These are phyloP conservation scores for Fragaria nilgerrensis DNA, from an alignment of 306 rosid genomes.

Conservation along the genomic window DNA sequence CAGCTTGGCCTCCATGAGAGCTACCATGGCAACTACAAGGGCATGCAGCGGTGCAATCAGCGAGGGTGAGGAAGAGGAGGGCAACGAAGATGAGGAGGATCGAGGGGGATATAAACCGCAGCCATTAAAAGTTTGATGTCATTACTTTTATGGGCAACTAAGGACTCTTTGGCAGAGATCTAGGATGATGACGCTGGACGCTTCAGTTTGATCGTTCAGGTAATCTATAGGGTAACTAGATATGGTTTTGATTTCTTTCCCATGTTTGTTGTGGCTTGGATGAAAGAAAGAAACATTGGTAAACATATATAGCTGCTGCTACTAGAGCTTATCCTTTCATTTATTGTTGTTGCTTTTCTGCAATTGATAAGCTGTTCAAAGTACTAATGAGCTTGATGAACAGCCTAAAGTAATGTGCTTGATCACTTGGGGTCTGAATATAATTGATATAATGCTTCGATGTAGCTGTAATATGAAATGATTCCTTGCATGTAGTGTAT, in stretches of 20 bases:
- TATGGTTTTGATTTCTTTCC: slow-evolving; percentile 8
- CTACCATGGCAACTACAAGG: slow-evolving; percentile 20
- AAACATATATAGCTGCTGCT: background rate
- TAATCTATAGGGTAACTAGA: background rate
- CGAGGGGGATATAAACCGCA: slow-evolving; percentile 12
- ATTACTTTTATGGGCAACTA: slow-evolving; percentile 61
- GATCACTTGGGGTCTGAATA: background rate
- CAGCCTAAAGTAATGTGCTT: background rate
- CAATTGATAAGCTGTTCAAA: background rate
- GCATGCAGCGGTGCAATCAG: slow-evolving; percentile 20
- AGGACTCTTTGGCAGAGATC: slow-evolving; percentile 68
- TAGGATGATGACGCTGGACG: background rate
- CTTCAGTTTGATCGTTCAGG: background rate
- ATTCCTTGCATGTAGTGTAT: background rate
- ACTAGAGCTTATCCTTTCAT: background rate
- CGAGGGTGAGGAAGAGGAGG: slow-evolving; percentile 29
- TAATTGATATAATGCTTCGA: background rate
- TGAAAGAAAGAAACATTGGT: slow-evolving; percentile 7
- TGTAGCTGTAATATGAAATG: background rate
- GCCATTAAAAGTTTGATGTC: slow-evolving; percentile 29
- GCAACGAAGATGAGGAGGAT: slow-evolving; percentile 11
- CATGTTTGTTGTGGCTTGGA: slow-evolving; percentile 12
- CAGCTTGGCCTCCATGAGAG: slow-evolving; percentile 5
- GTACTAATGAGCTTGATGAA: slow-evolving; percentile 1
- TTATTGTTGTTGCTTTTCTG: background rate